Conservation (phyloP, 2,329 filamentous ascomycete species). For the Pyrenophora teres region DNA sequence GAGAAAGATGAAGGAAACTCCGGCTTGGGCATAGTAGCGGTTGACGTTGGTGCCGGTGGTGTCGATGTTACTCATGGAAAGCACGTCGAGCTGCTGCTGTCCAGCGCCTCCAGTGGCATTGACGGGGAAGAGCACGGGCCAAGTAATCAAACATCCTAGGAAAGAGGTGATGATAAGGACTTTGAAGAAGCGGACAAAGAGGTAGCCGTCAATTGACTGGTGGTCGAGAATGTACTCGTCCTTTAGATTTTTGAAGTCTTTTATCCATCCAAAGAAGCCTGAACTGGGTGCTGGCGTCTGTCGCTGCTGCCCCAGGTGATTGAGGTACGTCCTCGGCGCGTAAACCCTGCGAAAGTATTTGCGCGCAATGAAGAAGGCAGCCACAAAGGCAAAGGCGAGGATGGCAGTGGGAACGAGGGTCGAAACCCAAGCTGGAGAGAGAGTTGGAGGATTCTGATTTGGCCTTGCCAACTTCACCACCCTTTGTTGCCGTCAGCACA, state of each 20-base stretch:
- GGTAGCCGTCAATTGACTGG: constrained; percentile 55
- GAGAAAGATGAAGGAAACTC: constrained; percentile 52
- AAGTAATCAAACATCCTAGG: constrained; percentile 51
- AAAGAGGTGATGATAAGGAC: constrained; percentile 51
- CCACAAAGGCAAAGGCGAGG: constrained; percentile 35
- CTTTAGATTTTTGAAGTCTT: constrained; percentile 50
- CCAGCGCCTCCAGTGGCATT: constrained; percentile 50
- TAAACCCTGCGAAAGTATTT: constrained; percentile 52
- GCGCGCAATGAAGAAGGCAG: constrained; percentile 51
- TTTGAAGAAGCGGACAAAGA: constrained; percentile 55
- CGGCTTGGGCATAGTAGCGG: constrained; percentile 52
- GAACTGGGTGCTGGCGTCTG: constrained; percentile 52
- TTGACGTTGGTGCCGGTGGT: constrained; percentile 38
- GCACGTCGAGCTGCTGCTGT: constrained; percentile 45
- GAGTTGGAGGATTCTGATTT: constrained; percentile 52
- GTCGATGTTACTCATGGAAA: constrained; percentile 47
- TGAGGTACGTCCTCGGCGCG: constrained; percentile 53
- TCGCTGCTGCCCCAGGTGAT: constrained; percentile 50
- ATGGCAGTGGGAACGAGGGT: constrained; percentile 41
- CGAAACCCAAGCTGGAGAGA: constrained; percentile 46
- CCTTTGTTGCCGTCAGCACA: constrained; percentile 18
- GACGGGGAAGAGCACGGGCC: constrained; percentile 54
- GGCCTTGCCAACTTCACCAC: constrained; percentile 30
- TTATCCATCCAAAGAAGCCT: constrained; percentile 61
- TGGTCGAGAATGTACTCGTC: constrained; percentile 55